Conservation (phyloP, 1,284 basidiomycete species). For the Melampsora larici-populina region DNA sequence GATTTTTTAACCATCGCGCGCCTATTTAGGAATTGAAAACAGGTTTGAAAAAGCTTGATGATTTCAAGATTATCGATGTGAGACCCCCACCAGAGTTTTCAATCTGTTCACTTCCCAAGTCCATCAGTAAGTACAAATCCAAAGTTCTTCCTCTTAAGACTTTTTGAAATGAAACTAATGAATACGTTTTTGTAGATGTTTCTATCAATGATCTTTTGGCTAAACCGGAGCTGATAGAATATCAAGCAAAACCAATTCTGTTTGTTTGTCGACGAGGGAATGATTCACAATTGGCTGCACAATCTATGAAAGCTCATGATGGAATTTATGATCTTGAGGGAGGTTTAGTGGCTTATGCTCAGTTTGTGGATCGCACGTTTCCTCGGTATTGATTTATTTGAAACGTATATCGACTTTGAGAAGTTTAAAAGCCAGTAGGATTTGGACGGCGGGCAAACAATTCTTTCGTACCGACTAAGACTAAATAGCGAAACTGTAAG, state of each 20-base stretch:
- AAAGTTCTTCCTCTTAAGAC: neutral
- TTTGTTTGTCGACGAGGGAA: constrained; percentile 86
- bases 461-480: too few relatives aligned
- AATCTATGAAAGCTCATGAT: neutral
- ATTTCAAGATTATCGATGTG: constrained; percentile 68
- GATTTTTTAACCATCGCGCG: constrained; percentile 2
- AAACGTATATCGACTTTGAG: neutral
- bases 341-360: constrained; percentile 1
- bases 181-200: neutral
- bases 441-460: too few relatives aligned
- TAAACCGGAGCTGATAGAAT: constrained; percentile 3
- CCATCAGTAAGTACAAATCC: constrained; percentile 65
- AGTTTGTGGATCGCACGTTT: neutral
- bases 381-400: neutral
- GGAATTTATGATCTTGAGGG: constrained; percentile 9
- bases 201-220: constrained; percentile 9
- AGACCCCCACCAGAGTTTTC: constrained; percentile 76
- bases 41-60: constrained; percentile 43
- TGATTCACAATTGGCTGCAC: constrained; percentile 79
- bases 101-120: constrained; percentile 74
- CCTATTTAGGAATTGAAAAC: constrained; percentile 58
- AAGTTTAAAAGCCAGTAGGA: too few relatives aligned
- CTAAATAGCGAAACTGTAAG: too few relatives aligned
- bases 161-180: neutral
- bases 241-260: constrained; percentile 55